Evolutionary conservation across 495 filamentous ascomycete species (phyloP).

Genomic region (Aspergillus wentii): DNA sequence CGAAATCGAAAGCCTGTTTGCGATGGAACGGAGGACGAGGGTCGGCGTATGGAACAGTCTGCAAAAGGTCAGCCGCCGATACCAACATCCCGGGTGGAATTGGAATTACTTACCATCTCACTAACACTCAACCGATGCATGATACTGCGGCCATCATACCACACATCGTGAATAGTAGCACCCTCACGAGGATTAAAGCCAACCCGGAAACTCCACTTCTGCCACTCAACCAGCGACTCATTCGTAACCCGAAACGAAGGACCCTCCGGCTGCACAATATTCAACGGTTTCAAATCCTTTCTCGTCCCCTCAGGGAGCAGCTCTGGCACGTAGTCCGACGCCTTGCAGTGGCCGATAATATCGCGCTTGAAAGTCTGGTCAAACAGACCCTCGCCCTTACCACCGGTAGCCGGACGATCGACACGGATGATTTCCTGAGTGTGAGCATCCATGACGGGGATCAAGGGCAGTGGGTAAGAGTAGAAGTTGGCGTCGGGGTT

Average conservation of each 20-base stretch:
- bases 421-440: constrained; percentile 59
- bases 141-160: constrained; percentile 68
- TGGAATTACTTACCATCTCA: constrained; percentile 61
- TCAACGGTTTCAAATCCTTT: constrained; percentile 71
- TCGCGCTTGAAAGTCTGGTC: constrained; percentile 45
- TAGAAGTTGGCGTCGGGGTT: constrained; percentile 65
- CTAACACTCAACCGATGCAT: constrained; percentile 68
- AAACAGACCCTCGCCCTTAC: constrained; percentile 32
- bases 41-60: constrained; percentile 62
- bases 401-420: constrained; percentile 45
- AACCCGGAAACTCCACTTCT: constrained; percentile 67
- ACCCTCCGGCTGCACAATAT: constrained; percentile 74
- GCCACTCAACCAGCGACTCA: constrained; percentile 56
- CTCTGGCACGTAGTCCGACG: constrained; percentile 66
- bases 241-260: constrained; percentile 60
- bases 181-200: constrained; percentile 67
- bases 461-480: constrained; percentile 71
- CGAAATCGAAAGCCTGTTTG: constrained; percentile 70
- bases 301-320: constrained; percentile 52
- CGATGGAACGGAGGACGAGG: constrained; percentile 64
- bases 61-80: background rate
- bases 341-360: constrained; percentile 42
- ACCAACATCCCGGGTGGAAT: background rate
- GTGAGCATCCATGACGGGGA: constrained; percentile 68
- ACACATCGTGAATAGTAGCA: constrained; percentile 63